Base-by-base conservation (phyloP, 169 alveolate species). In the Plasmodium vinckei region DNA sequence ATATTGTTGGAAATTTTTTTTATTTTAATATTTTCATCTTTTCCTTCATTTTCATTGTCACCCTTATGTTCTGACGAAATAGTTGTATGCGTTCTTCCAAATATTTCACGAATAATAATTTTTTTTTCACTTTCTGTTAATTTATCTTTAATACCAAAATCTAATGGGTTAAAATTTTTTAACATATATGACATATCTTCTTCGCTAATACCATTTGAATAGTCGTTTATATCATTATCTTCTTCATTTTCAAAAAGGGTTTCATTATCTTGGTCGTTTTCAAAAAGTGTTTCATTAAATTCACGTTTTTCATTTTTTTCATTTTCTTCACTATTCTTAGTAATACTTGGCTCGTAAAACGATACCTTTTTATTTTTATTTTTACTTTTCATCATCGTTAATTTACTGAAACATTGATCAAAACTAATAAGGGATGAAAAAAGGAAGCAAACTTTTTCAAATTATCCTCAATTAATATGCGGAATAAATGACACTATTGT, bases 71-170 rank as follows among this genome's bases (percentile, higher is more conserved):
- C 42, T n/a, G 19, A 25, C 15, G 64, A 23, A n/a, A 3, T 5
- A 15, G n/a, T 69, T 15, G 21, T 1, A 17, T 21, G 2, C 0
- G 9, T 21, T 27, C 59, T 57, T 49, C 87, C 91, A 64, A 19
- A 59, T 46, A 86, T 86, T 59, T 86, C 91, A 17, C 60, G 69
- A 19, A 86, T 60, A 7, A 86, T 17, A 23, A 86, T 86, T 70
- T 60, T 86, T 64, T 86, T 86, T 70, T 86, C 91, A 46, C 87
- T 60, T 68, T 86, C 91, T 69, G 56, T 86, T 86, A 86, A 42
- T 25, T 86, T 86, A 69, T 70, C 91, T 70, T 69, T 86, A 69
- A 86, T 86, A 39, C 91, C 91, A 86, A 69, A 86, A 59, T 70
- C 87, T 4, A 33, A n/a, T 6, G 91, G 91, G 39, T 86, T 72